Base-by-base conservation (phyloP, 345 rosid species). In the Orychophragmus violaceus region DNA sequence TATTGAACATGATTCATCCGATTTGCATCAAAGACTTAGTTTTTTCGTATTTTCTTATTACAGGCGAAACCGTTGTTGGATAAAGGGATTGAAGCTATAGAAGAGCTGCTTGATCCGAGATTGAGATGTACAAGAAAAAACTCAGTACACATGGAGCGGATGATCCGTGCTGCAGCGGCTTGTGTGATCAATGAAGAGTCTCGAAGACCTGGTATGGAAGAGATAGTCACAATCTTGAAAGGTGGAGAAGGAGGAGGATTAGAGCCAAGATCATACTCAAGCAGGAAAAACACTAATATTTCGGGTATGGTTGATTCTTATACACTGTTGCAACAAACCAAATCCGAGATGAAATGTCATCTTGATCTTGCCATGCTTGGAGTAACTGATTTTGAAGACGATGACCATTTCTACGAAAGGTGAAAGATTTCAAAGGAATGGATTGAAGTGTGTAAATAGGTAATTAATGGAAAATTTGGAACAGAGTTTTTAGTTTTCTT, bases 361-460 rank as follows among this genome's bases (percentile, higher is more conserved):
- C 79, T 94, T 55, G 97, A 93, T 64, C 74, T 94, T 64, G 97
- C 97, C 7, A 90, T 94, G 96, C 77, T 87, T 12, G 99, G 99
- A 74, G 96, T 90, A 70, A 68, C 95, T 0, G 97, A 90, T 37
- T 74, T 88, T 63, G 97, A 84, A 70, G 96, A 87, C 0, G 94
- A 84, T 21, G 86, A 88, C 56, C 85, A 76, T 64, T 77, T 84
- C 62, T 78, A 82, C 24, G 58, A 82, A 39, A 83, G 86, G 22
- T 88, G 80, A 90, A 53, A 17, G 55, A 14, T 30, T 12, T 55
- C 1, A 39, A 23, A 56, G 28, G 41, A 19, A 33, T 56, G 46
- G 59, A 16, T 58, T 24, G 51, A 66, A 13, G 64, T 45, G 59
- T 74, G 72, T 74, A 61, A 53, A 68, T 74, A 74, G 72, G 72